A percentile compares a stretch with the other conserved stretches of the same genome.
Conservation (phyloP, 208 protist species). For the Acanthamoeba lenticulata region DNA sequence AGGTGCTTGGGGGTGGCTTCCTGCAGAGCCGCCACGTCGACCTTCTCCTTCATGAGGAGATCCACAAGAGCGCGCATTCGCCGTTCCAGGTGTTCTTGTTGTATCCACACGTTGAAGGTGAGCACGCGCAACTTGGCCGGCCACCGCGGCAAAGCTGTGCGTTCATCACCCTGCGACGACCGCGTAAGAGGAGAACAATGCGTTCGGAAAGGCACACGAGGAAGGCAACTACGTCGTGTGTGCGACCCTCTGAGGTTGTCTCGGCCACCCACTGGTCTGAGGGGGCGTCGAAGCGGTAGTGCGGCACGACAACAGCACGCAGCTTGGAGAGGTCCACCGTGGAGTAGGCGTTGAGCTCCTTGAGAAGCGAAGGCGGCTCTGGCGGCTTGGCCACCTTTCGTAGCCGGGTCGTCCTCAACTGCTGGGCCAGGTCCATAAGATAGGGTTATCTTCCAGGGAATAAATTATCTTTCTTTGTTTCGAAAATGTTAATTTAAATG, state of each 20-base stretch:
- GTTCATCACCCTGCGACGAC: background rate
- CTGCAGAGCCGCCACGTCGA: background rate
- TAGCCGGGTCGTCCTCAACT: background rate
- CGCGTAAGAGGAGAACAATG: background rate
- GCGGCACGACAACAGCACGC: background rate
- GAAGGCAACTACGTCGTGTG: no score
- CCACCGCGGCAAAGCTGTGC: background rate
- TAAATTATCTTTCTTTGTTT: no score
- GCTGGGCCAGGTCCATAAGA: no score
- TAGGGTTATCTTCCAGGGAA: no score
- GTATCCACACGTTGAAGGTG: slow-evolving; percentile 4
- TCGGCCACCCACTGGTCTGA: background rate
- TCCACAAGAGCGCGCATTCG: background rate
- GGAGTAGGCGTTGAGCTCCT: background rate
- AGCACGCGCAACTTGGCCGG: background rate
- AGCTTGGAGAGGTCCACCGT: background rate
- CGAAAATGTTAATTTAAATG: no score
- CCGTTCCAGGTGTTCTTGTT: background rate
- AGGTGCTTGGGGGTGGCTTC: background rate
- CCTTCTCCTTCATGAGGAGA: background rate
- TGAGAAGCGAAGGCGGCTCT: background rate
- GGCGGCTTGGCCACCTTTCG: background rate
- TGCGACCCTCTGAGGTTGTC: background rate
- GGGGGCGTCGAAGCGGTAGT: background rate
- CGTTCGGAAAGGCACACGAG: no score